These are phyloP conservation scores for Polytolypa hystricis DNA, from an alignment of 2,329 filamentous ascomycete species.

Conservation along the genomic window DNA sequence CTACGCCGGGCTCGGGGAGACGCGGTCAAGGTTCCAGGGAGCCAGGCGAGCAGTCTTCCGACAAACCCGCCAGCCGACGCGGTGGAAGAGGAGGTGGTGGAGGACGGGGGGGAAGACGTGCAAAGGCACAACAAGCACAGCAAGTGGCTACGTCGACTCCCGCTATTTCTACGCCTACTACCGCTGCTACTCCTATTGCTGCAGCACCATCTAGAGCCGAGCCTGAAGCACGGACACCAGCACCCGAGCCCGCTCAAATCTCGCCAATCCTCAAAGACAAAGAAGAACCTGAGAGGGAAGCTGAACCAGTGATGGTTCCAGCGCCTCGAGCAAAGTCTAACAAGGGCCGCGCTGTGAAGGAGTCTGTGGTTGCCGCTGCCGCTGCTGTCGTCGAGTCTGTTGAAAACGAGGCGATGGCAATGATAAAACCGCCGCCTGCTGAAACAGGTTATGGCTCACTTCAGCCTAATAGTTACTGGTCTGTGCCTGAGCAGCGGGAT, in stretches of 20 bases:
- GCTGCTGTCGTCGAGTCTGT: not conserved
- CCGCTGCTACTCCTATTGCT: slow-evolving; percentile 15
- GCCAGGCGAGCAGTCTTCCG: slow-evolving; percentile 20
- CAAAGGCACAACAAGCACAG: slow-evolving; percentile 22
- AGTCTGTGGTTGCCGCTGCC: slow-evolving; percentile 10
- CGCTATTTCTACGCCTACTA: slow-evolving; percentile 7
- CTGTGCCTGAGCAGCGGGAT: slow-evolving; percentile 39
- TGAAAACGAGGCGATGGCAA: not conserved
- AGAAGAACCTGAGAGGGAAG: slow-evolving; percentile 8
- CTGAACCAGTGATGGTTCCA: not conserved
- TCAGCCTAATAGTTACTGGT: slow-evolving; percentile 42
- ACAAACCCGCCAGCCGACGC: slow-evolving; percentile 25
- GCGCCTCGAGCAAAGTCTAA: slow-evolving; percentile 5
- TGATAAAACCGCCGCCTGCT: slow-evolving; percentile 12
- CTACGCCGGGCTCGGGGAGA: slow-evolving; percentile 25
- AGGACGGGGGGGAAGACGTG: slow-evolving; percentile 25
- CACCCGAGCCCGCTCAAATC: not conserved
- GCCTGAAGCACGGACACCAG: slow-evolving; percentile 9
- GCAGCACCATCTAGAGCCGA: slow-evolving; percentile 20
- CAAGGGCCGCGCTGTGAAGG: slow-evolving; percentile 16
- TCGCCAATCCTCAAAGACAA: slow-evolving; percentile 5
- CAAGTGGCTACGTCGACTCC: no score
- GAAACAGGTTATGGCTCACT: slow-evolving; percentile 27
- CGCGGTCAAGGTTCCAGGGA: slow-evolving; percentile 24
- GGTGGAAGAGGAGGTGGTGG: slow-evolving; percentile 21